These are phyloP conservation scores for Begonia loranthoides DNA, from an alignment of 306 rosid species.

Conservation along the genomic window DNA sequence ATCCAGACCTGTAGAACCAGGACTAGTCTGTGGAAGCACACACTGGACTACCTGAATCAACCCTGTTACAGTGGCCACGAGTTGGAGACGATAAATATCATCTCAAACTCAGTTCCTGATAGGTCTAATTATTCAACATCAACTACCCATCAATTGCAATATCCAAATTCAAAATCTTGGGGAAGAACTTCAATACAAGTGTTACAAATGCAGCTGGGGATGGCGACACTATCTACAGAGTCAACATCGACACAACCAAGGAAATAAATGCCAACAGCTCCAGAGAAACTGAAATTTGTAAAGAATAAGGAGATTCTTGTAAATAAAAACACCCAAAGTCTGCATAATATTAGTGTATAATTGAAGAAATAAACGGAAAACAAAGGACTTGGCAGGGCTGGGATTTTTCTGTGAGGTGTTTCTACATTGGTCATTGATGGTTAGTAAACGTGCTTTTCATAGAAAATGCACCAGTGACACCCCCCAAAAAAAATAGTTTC, in stretches of 20 bases:
- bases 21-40: constrained; percentile 68
- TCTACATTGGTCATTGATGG: no score
- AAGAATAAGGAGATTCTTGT: constrained; percentile 16
- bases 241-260: constrained; percentile 30
- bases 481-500: no score
- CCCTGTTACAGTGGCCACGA: constrained; percentile 40
- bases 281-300: constrained; percentile 39
- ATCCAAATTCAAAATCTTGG: constrained; percentile 26
- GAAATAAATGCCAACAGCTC: constrained; percentile 38
- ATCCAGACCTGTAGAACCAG: constrained; percentile 40
- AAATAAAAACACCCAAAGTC: no score
- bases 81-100: constrained; percentile 19
- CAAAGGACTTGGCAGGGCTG: no score
- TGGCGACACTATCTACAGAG: constrained; percentile 27
- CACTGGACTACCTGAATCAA: constrained; percentile 50
- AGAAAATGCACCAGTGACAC: no score
- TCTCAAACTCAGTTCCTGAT: constrained; percentile 27
- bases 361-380: no score
- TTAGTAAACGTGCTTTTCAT: no score
- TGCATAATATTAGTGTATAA: no score
- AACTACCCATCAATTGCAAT: constrained; percentile 68
- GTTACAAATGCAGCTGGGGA: constrained; percentile 60
- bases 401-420: no score
- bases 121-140: constrained; percentile 56
- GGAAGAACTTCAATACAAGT: constrained; percentile 37